Conservation (phyloP, 352 stramenopile species). For the Aphanomyces invadans region DNA sequence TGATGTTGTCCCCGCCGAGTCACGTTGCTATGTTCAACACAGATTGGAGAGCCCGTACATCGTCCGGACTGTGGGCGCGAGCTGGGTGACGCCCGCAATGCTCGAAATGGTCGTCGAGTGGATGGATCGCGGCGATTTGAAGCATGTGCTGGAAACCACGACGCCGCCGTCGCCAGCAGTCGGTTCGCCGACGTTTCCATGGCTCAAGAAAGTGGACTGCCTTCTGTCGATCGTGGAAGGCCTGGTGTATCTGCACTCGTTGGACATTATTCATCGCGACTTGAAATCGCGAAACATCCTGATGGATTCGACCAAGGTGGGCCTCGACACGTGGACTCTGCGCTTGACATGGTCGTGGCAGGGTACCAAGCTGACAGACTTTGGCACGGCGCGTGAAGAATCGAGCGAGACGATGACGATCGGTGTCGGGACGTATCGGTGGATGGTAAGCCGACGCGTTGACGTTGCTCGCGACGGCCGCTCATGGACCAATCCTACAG, state of each 20-base stretch:
- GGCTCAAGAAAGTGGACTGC: conserved; percentile 8
- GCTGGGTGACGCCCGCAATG: conserved; percentile 9
- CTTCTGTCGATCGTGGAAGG: conserved; percentile 15
- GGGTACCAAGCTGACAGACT: conserved; percentile 62
- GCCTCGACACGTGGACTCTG: neutral
- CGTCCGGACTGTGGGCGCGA: conserved; percentile 13
- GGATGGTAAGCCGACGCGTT: conserved; percentile 22
- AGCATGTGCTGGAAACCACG: conserved; percentile 9
- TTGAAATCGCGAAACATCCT: conserved; percentile 22
- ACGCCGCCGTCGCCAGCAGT: neutral
- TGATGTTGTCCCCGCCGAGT: too few species aligned
- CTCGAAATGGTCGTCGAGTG: conserved; percentile 24
- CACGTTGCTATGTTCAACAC: too few species aligned
- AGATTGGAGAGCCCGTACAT: conserved; percentile 15
- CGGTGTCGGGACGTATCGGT: conserved; percentile 21
- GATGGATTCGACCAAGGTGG: conserved; percentile 9
- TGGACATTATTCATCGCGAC: conserved; percentile 22
- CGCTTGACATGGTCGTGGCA: neutral
- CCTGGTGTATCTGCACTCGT: conserved; percentile 22
- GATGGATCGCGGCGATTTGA: conserved; percentile 24
- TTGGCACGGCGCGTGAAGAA: conserved; percentile 26
- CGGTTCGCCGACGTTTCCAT: conserved; percentile 9
- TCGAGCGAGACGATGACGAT: conserved; percentile 24
- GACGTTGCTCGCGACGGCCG: too few species aligned
- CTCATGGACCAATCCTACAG: too few species aligned